Percentiles rank a stretch among this genome's conserved stretches.
These are phyloP conservation scores for Filobasidium floriforme DNA, from an alignment of 768 basidiomycete species.

Conservation along the genomic window DNA sequence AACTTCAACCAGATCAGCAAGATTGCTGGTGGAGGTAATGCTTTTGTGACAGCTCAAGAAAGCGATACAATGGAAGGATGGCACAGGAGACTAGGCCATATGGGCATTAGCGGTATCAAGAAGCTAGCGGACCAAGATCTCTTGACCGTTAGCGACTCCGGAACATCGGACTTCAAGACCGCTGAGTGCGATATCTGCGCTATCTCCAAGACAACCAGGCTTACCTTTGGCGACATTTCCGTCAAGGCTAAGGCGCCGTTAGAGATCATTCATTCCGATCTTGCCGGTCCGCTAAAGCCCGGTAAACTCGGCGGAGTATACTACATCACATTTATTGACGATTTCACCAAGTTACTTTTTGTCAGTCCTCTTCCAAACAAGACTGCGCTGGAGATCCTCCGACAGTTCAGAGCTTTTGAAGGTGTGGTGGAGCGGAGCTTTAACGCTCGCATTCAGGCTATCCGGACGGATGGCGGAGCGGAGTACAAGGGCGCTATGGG, in stretches of 20 bases:
- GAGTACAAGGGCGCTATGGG: constrained; percentile 17
- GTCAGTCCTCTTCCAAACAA: background rate
- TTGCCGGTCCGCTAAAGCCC: constrained; percentile 22
- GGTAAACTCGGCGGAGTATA: constrained; percentile 5
- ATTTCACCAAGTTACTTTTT: constrained; percentile 15
- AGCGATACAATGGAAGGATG: constrained; percentile 8
- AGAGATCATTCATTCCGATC: constrained; percentile 27
- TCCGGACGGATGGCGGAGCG: constrained; percentile 24
- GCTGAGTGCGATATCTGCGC: constrained; percentile 19
- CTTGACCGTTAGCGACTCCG: background rate
- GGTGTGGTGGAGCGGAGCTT: background rate
- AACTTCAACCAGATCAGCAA: background rate
- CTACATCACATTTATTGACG: constrained; percentile 21
- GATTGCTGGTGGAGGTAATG: background rate
- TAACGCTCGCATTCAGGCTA: constrained; percentile 7
- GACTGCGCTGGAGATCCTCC: background rate
- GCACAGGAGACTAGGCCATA: constrained; percentile 18
- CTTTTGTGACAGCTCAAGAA: background rate
- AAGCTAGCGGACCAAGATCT: constrained; percentile 5
- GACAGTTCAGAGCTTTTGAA: constrained; percentile 4
- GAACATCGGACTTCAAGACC: constrained; percentile 4
- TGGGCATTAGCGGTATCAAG: constrained; percentile 14
- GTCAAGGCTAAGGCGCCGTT: constrained; percentile 12
- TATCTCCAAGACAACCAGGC: constrained; percentile 12
- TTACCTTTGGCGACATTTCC: constrained; percentile 9